Conservation (phyloP, 1,284 basidiomycete species). For the Rhodotorula sp. region DNA sequence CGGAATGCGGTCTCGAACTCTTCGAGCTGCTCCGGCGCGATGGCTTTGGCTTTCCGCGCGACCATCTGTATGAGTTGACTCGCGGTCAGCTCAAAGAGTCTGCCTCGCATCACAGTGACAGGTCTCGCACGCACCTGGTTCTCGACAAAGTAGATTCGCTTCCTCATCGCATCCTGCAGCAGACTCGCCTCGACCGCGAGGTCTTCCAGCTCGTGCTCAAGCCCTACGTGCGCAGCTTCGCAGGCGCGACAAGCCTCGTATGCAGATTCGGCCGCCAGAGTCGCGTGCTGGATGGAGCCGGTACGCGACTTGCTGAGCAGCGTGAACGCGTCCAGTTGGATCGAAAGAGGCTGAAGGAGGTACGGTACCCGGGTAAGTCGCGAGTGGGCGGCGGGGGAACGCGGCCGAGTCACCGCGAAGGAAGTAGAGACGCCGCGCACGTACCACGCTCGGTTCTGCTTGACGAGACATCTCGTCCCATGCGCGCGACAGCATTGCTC, state of each 20-base stretch:
- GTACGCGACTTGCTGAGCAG: neutral
- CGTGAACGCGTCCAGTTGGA: conserved; percentile 6
- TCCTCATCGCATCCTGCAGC: conserved; percentile 73
- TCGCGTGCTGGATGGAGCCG: neutral
- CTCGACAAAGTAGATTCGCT: conserved; percentile 92
- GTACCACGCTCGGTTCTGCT: neutral
- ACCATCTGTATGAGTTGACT: conserved; percentile 64
- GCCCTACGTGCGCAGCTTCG: conserved; percentile 56
- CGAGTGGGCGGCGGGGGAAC: neutral
- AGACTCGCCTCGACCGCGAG: conserved; percentile 86
- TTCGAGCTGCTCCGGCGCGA: conserved; percentile 93
- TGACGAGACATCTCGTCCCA: neutral
- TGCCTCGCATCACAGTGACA: neutral
- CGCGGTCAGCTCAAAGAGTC: conserved; percentile 39
- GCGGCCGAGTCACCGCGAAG: neutral
- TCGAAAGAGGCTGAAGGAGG: conserved; percentile 3
- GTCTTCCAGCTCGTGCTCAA: conserved; percentile 74
- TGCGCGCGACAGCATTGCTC: neutral
- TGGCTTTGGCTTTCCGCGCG: conserved; percentile 82
- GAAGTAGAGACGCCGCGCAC: conserved; percentile 2
- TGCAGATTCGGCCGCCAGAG: conserved; percentile 38
- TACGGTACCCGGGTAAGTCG: neutral
- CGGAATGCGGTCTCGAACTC: conserved; percentile 97
- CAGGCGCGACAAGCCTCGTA: conserved; percentile 77
- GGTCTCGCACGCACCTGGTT: conserved; percentile 70